These are phyloP conservation scores for Trichoderma afroharzianum DNA, from an alignment of 2,329 filamentous ascomycete species.

Conservation along the genomic window DNA sequence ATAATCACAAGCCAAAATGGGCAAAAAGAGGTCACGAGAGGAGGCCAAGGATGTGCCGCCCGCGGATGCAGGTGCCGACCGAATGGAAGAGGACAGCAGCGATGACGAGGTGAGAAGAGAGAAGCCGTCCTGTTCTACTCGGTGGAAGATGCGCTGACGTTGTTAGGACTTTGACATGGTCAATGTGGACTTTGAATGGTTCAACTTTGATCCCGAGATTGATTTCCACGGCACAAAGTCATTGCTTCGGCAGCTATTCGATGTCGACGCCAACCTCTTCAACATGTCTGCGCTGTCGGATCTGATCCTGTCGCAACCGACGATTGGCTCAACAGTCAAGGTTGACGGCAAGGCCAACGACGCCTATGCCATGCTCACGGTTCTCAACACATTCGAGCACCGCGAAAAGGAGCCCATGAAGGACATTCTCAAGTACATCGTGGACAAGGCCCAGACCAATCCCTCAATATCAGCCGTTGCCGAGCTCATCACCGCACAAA, in stretches of 20 bases:
- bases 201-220: slow-evolving; percentile 83
- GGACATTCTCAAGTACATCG: slow-evolving; percentile 68
- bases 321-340: slow-evolving; percentile 92
- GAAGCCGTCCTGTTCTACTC: neutral
- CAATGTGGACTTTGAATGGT: slow-evolving; percentile 98
- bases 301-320: slow-evolving; percentile 79
- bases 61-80: slow-evolving; percentile 42
- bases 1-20: slow-evolving; percentile 34
- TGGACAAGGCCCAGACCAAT: slow-evolving; percentile 51
- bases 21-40: slow-evolving; percentile 50
- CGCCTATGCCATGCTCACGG: slow-evolving; percentile 87
- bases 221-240: slow-evolving; percentile 95
- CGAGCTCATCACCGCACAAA: slow-evolving; percentile 49
- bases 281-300: slow-evolving; percentile 84
- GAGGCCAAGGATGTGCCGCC: slow-evolving; percentile 41
- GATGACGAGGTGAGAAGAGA: slow-evolving; percentile 47
- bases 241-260: slow-evolving; percentile 85
- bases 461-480: slow-evolving; percentile 54
- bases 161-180: slow-evolving; percentile 81
- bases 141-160: slow-evolving; percentile 10
- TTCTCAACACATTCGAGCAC: slow-evolving; percentile 78
- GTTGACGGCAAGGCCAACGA: slow-evolving; percentile 93
- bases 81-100: slow-evolving; percentile 50
- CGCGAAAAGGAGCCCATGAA: slow-evolving; percentile 69
- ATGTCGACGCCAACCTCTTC: slow-evolving; percentile 80